These are phyloP conservation scores for Beauveria bassiana DNA, from an alignment of 2,329 filamentous ascomycete genomes.

Conservation along the genomic window DNA sequence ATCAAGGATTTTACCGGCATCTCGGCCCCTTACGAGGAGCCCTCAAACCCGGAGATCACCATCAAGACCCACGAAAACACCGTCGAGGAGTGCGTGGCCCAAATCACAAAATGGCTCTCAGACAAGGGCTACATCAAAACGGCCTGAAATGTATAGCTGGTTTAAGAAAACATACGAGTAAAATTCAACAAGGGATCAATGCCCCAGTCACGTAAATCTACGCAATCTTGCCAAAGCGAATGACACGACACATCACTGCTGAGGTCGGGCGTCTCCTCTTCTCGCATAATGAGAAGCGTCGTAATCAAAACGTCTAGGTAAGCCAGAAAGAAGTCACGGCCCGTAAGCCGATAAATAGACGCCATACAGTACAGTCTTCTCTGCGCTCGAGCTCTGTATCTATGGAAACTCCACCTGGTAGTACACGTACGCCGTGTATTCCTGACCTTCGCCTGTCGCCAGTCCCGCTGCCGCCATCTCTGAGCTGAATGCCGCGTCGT, in stretches of 20 bases:
- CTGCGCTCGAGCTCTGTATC: not conserved
- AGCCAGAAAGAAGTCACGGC: not conserved
- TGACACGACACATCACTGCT: not conserved
- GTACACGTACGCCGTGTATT: slow-evolving; percentile 95
- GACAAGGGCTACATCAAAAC: slow-evolving; percentile 47
- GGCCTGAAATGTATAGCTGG: slow-evolving; percentile 13
- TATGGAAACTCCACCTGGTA: slow-evolving; percentile 80
- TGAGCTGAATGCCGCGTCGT: slow-evolving; percentile 69
- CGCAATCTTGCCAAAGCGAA: not conserved
- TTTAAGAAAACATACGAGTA: not conserved
- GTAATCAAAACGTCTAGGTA: slow-evolving; percentile 2
- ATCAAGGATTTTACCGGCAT: slow-evolving; percentile 98
- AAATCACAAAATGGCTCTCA: slow-evolving; percentile 75
- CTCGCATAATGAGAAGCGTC: not conserved
- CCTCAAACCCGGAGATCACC: slow-evolving; percentile 75
- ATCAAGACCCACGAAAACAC: slow-evolving; percentile 75
- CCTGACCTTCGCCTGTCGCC: slow-evolving; percentile 60
- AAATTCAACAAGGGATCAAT: not conserved
- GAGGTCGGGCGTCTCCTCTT: not conserved
- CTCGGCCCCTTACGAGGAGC: slow-evolving; percentile 89
- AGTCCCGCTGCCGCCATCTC: slow-evolving; percentile 76
- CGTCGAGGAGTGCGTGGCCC: slow-evolving; percentile 79
- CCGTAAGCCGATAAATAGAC: not conserved
- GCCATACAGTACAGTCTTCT: slow-evolving; percentile 5
- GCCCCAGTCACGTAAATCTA: not conserved